Percentiles rank a stretch among this genome's conserved stretches.
These are phyloP conservation scores for Senna tora DNA, from an alignment of 306 rosid species.

Conservation along the genomic window DNA sequence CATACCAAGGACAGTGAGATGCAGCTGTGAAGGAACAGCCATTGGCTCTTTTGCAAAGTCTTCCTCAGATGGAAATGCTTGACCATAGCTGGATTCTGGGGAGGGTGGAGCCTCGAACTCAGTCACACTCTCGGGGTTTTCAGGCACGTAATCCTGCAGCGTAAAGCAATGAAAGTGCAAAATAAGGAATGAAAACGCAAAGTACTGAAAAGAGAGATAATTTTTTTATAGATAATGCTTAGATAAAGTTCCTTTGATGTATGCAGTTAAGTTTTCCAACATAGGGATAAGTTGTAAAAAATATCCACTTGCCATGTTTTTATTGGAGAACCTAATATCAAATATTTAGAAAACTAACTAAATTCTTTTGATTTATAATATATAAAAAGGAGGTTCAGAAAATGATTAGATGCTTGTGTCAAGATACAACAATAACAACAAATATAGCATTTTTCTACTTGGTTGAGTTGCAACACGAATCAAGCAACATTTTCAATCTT, in stretches of 20 bases:
- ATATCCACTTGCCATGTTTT: too few species aligned
- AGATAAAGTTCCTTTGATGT: neutral
- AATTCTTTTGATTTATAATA: too few species aligned
- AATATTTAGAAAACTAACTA: too few species aligned
- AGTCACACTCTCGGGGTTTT: conserved; percentile 62
- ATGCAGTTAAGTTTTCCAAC: neutral
- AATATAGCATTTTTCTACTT: too few species aligned
- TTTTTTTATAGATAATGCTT: neutral
- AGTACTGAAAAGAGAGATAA: neutral
- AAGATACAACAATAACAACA: neutral
- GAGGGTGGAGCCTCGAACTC: conserved; percentile 89
- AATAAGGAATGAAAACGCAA: conserved; percentile 29
- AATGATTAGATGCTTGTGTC: neutral
- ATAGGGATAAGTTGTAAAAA: neutral
- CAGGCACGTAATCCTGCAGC: conserved; percentile 81
- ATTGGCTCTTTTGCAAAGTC: conserved; percentile 88
- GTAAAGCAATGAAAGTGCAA: neutral
- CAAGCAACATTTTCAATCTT: too few species aligned
- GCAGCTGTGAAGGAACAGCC: conserved; percentile 78
- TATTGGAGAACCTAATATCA: neutral
- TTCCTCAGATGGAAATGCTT: conserved; percentile 67
- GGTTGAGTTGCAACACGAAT: too few species aligned
- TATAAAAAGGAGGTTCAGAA: conserved; percentile 9
- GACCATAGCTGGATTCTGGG: conserved; percentile 80
- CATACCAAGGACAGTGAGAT: conserved; percentile 76